Evolutionary conservation across 169 alveolate genomes (phyloP), one percentile per base, ranked within the genome.

Genomic region (Cryptosporidium meleagridis): DNA sequence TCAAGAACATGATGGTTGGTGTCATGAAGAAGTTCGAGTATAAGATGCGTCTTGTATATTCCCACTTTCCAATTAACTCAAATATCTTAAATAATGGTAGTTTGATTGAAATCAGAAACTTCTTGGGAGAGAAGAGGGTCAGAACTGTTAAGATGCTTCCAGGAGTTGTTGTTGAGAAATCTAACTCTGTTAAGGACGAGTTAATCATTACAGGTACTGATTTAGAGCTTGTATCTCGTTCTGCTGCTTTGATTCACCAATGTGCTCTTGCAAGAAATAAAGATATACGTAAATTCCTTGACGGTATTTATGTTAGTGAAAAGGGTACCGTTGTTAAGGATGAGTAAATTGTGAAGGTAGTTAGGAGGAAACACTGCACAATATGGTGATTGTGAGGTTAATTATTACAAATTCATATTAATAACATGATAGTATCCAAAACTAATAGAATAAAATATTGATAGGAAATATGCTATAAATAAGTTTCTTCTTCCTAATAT

Each of bases 21-120:
- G 99, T 98, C 58, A 98, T 98, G 70, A 93, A 92, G 93, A 96
- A 95, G 93, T 97, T 94, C 95, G 98, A 97, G 94, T 98, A 97
- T 96, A 98, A 98, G 97, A 98, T 99, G 99, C 98, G 99, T 92
- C 95, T 97, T 45, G 99, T 98, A 62, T 98, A 97, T 91, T 99
- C 99, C 52, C 99, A 99, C 94, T 98, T 98, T 96, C 99, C 99
- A 87, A 99, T 99, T 94, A 98, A 98, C 94, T 96, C 97, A 37
- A 95, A 95, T 95, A 95, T 98, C 86, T 93, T 97, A 39, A 95
- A 97, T 84, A 98, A 98, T 91, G 99, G 99, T 59, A 94, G 92
- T 84, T 93, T 96, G 69, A 96, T 99, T 86, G 99, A 98, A 94
- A 95, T 99, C 93, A 96, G 99, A 86, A 98, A 98, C 97, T 99